Evolutionary conservation across 2,329 filamentous ascomycete genomes (phyloP), one percentile per base, ranked within the genome.

Genomic region (Penicillium sp.): DNA sequence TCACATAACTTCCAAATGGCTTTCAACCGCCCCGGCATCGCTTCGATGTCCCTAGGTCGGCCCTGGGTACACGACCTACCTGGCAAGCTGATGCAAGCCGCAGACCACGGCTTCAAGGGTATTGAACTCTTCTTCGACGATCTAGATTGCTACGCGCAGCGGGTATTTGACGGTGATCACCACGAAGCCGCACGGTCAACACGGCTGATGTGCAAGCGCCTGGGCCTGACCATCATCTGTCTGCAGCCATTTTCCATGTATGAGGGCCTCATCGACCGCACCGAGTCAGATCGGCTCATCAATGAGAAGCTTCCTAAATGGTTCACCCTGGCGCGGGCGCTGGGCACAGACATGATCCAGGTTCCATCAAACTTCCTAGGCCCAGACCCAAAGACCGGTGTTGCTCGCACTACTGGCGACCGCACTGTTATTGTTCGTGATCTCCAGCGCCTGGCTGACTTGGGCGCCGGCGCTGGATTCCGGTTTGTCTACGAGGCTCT

Each of bases 221-320:
- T 72, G 27, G 47, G 62, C 27, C 60, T 78, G 47, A 63, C 63
- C 31, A 73, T 77, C 47, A 66, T 78, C 63, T 87, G 85, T 60
- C 80, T 93, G 0, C 89, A 91, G 68, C 90, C 90, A 0, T 93
- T 93, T 70, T 83, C 84, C 77, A 85, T 91, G 75, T 92, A 89
- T 74, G 90, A 93, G 64, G 90, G 90, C 1, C 80, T 92, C 0
- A 59, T 86, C 6, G 85, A 91, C 72, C 79, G 88, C 10, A 65
- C 73, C 17, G 78, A 83, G 58, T 87, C 89, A 66, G 73, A 75
- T 1, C 73, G 78, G 27, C 79, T 86, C 4, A 74, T 92, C 31
- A 77, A 83, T 19, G 83, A 91, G 64, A 73, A 73, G 41, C 80
- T 93, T 23, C 76, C 82, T 12, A 77, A 88, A 23, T 93, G 89